Conservation (phyloP, 257 asterid genomes). For the Solanum sparsipilum region DNA sequence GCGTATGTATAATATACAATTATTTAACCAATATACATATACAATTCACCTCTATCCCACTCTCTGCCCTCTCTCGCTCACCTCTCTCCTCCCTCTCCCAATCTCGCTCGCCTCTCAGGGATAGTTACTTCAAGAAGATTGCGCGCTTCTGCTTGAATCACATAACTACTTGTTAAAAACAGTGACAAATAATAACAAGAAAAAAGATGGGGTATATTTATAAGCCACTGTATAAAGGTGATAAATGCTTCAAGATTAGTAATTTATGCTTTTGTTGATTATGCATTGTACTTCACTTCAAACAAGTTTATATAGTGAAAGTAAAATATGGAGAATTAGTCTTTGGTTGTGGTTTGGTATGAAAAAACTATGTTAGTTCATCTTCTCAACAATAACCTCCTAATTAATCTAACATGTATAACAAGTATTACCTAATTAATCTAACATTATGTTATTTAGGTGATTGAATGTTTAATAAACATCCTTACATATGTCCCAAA, state of each 20-base stretch:
- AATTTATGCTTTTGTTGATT: background rate
- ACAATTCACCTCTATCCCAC: no score
- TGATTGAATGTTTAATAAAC: no score
- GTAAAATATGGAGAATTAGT: background rate
- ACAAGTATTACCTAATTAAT: no score
- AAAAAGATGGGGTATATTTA: background rate
- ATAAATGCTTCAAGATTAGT: background rate
- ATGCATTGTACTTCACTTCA: background rate
- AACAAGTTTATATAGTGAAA: background rate
- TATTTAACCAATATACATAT: no score
- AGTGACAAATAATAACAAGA: background rate
- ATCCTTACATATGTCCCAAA: no score
- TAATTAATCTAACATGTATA: background rate
- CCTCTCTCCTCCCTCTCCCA: no score
- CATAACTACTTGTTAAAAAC: background rate
- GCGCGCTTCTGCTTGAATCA: background rate
- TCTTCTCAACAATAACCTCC: background rate
- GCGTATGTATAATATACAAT: no score
- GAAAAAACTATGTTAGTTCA: background rate
- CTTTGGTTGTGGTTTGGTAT: background rate
- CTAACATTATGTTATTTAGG: no score
- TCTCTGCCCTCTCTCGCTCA: no score
- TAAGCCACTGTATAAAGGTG: background rate
- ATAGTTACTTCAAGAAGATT: background rate
- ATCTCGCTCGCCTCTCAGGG: background rate